phyloP scores from a whole-genome alignment of 2,329 filamentous ascomycete species.

The Penicillium sp. region DNA sequence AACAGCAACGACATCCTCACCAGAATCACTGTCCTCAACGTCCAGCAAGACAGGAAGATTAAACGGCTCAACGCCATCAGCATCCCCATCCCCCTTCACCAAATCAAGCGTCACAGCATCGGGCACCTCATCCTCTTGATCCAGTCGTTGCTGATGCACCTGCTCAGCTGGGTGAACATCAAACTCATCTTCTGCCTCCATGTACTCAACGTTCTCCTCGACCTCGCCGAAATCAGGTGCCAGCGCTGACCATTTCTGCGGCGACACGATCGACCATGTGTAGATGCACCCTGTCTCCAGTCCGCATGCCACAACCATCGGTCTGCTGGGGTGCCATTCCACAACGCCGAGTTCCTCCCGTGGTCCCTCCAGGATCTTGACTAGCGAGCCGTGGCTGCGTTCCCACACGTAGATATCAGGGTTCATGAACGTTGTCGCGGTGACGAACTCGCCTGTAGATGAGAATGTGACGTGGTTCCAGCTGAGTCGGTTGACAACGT shows the following conservation, averaged over 20 bases:
- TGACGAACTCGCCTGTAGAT: slow-evolving; percentile 90
- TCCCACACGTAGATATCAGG: slow-evolving; percentile 99
- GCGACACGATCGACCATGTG: slow-evolving; percentile 92
- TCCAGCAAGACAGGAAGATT: slow-evolving; percentile 92
- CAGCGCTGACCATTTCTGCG: slow-evolving; percentile 94
- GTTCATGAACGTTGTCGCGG: slow-evolving; percentile 95
- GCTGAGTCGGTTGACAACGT: slow-evolving; percentile 88
- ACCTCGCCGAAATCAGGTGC: slow-evolving; percentile 97
- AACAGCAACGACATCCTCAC: slow-evolving; percentile 74
- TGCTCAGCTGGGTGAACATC: slow-evolving; percentile 96
- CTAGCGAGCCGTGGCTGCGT: slow-evolving; percentile 83
- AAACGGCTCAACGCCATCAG: slow-evolving; percentile 61
- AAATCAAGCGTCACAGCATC: slow-evolving; percentile 80
- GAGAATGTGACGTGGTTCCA: slow-evolving; percentile 99
- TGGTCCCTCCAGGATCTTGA: slow-evolving; percentile 94
- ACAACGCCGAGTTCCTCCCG: slow-evolving; percentile 96
- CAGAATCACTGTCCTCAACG: slow-evolving; percentile 89
- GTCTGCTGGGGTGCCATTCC: slow-evolving; percentile 90
- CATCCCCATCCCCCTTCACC: slow-evolving; percentile 58
- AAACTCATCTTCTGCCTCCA: slow-evolving; percentile 94
- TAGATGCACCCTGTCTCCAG: slow-evolving; percentile 91
- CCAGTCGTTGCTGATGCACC: slow-evolving; percentile 83
- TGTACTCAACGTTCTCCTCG: slow-evolving; percentile 96
- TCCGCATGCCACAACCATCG: slow-evolving; percentile 85
- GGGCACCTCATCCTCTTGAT: slow-evolving; percentile 89